phyloP scores from a whole-genome alignment of 192 early-diverging fungal genomes.

The Pilaira anomala region DNA sequence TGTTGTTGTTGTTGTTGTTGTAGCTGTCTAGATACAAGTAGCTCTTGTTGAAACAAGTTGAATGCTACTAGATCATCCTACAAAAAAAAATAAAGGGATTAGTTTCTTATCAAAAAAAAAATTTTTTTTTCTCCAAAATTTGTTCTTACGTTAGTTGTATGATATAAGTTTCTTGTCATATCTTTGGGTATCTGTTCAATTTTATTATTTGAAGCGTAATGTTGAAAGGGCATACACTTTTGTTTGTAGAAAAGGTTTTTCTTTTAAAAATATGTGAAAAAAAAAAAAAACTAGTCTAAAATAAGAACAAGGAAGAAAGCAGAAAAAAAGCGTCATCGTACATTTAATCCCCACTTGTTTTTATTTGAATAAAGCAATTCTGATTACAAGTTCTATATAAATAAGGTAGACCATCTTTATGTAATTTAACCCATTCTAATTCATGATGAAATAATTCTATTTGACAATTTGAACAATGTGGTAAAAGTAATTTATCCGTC shows the following conservation, averaged over 20 bases:
- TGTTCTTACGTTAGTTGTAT: background rate
- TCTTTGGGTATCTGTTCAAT: background rate
- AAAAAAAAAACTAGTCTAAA: no score
- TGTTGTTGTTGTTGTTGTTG: constrained; percentile 9
- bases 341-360: no score
- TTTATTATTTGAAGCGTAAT: background rate
- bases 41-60: constrained; percentile 30
- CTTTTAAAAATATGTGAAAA: no score
- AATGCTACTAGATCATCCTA: constrained; percentile 31
- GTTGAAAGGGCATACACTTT: background rate
- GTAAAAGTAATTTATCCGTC: background rate
- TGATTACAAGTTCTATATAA: constrained; percentile 10
- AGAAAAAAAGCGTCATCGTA: no score
- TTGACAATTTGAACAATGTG: background rate
- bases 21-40: constrained; percentile 14
- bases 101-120: background rate
- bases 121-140: background rate
- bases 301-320: no score
- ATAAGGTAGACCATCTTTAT: background rate
- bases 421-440: background rate
- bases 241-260: no score
- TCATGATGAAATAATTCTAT: background rate
- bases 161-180: background rate
- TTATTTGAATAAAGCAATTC: background rate
- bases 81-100: no score